A percentile compares a stretch with the other conserved stretches of the same genome.
phyloP scores from a whole-genome alignment of 805 yeast species.

The Nakazawaea ambrosiae region DNA sequence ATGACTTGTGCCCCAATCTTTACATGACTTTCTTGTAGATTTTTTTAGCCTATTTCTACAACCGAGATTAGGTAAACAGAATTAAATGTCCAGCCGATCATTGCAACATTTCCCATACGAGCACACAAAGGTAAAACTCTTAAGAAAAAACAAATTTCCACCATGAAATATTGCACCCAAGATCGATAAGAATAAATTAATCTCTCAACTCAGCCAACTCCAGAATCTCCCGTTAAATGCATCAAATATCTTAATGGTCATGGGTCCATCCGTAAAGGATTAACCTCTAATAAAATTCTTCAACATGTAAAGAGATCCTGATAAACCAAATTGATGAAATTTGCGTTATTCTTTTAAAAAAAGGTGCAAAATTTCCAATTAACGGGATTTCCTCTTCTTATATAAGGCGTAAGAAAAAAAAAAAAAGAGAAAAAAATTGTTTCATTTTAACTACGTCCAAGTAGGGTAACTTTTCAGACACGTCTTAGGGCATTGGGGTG shows the following conservation, averaged over 20 bases:
- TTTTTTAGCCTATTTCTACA: no score
- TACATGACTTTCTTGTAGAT: no score
- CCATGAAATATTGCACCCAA: slow-evolving; percentile 61
- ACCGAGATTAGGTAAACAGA: no score
- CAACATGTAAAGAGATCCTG: slow-evolving; percentile 12
- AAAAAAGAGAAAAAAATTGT: no score
- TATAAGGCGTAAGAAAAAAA: no score
- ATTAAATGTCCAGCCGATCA: slow-evolving; percentile 42
- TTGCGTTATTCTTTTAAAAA: slow-evolving; percentile 38
- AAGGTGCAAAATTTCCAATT: slow-evolving; percentile 39
- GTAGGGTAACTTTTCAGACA: no score
- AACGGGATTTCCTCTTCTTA: no score
- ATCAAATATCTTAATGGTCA: slow-evolving; percentile 45
- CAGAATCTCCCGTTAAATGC: slow-evolving; percentile 1
- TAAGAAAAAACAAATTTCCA: slow-evolving; percentile 28
- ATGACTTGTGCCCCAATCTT: no score
- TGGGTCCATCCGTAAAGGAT: slow-evolving; percentile 49
- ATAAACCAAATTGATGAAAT: slow-evolving; percentile 20
- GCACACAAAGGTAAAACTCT: slow-evolving; percentile 60
- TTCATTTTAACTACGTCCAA: no score
- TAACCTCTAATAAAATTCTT: slow-evolving; percentile 56
- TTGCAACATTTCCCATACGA: slow-evolving; percentile 60
- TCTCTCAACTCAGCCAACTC: no score
- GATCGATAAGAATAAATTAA: slow-evolving; percentile 35
- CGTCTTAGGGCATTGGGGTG: slow-evolving; percentile 26